Conservation (phyloP, 495 filamentous ascomycete species). For the Penicillium verhagenii region DNA sequence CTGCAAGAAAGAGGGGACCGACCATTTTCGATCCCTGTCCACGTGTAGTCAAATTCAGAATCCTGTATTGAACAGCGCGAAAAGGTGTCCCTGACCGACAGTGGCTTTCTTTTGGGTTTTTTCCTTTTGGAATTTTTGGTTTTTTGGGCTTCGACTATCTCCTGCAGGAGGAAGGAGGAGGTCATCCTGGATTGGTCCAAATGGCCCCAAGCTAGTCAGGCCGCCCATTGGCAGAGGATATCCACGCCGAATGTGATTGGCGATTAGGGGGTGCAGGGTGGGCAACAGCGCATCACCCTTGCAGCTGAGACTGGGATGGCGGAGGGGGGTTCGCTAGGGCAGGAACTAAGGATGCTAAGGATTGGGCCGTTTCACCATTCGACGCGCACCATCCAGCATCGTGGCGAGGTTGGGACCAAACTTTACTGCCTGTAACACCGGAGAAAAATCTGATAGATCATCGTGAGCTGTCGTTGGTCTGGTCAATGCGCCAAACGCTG, state of each 20-base stretch:
- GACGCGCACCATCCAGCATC: constrained; percentile 13
- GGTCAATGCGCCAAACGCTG: constrained; percentile 27
- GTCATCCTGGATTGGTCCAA: constrained; percentile 9
- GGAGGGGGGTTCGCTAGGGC: constrained; percentile 6
- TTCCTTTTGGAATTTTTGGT: not conserved
- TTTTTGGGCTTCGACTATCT: constrained; percentile 4
- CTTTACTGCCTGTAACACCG: constrained; percentile 9
- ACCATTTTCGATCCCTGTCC: constrained; percentile 17
- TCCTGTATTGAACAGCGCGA: not conserved
- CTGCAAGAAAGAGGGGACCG: constrained; percentile 9
- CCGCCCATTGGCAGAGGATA: not conserved
- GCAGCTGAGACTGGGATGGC: constrained; percentile 9
- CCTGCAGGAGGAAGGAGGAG: constrained; percentile 10
- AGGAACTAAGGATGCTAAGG: constrained; percentile 2
- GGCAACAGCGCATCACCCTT: constrained; percentile 16
- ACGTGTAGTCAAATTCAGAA: constrained; percentile 17
- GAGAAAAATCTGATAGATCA: constrained; percentile 34
- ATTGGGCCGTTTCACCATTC: constrained; percentile 20
- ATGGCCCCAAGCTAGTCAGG: constrained; percentile 1
- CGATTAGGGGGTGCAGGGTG: not conserved
- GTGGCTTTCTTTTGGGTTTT: constrained; percentile 6
- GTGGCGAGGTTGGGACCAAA: constrained; percentile 10
- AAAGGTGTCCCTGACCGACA: constrained; percentile 6
- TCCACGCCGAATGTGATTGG: constrained; percentile 11
- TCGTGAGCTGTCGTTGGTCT: constrained; percentile 32